These are phyloP conservation scores for Aspergillus avenaceus DNA, from an alignment of 495 filamentous ascomycete genomes.

Conservation along the genomic window DNA sequence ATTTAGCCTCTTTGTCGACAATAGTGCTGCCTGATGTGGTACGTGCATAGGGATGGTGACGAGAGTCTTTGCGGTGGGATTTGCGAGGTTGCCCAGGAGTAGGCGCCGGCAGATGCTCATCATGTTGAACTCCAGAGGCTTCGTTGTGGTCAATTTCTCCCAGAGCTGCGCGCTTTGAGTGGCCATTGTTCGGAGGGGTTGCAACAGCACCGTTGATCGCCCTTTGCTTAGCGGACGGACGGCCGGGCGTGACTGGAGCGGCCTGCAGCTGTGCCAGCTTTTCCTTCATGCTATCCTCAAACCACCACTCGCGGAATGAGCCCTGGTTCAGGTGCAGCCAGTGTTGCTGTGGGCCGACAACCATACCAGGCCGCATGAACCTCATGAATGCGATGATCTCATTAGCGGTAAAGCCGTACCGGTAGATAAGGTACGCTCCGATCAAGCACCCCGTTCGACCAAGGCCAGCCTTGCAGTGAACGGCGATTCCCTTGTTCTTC, in stretches of 20 bases:
- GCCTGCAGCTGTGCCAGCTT: slow-evolving; percentile 51
- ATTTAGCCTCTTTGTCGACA: slow-evolving; percentile 30
- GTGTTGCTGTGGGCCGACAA: slow-evolving; percentile 98
- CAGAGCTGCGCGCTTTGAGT: slow-evolving; percentile 73
- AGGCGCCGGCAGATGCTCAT: slow-evolving; percentile 86
- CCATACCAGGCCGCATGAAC: slow-evolving; percentile 99
- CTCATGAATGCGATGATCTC: slow-evolving; percentile 99
- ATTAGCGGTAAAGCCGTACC: slow-evolving; percentile 97
- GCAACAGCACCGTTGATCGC: slow-evolving; percentile 59
- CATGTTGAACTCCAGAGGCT: slow-evolving; percentile 50
- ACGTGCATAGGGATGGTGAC: slow-evolving; percentile 52
- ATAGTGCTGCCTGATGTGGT: slow-evolving; percentile 38
- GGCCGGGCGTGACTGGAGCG: slow-evolving; percentile 74
- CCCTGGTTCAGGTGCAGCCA: slow-evolving; percentile 98
- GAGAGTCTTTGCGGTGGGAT: slow-evolving; percentile 59
- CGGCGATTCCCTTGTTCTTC: slow-evolving; percentile 83
- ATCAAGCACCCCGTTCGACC: slow-evolving; percentile 97
- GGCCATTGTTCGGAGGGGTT: slow-evolving; percentile 76
- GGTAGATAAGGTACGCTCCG: slow-evolving; percentile 95
- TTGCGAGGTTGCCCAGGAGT: slow-evolving; percentile 96
- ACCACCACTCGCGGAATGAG: slow-evolving; percentile 96
- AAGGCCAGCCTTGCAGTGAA: slow-evolving; percentile 97
- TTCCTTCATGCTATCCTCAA: slow-evolving; percentile 77
- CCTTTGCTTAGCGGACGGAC: slow-evolving; percentile 51
- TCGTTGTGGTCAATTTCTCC: slow-evolving; percentile 87